Evolutionary conservation across 2,329 filamentous ascomycete genomes (phyloP).

Genomic region (Xylariaceae sp.): DNA sequence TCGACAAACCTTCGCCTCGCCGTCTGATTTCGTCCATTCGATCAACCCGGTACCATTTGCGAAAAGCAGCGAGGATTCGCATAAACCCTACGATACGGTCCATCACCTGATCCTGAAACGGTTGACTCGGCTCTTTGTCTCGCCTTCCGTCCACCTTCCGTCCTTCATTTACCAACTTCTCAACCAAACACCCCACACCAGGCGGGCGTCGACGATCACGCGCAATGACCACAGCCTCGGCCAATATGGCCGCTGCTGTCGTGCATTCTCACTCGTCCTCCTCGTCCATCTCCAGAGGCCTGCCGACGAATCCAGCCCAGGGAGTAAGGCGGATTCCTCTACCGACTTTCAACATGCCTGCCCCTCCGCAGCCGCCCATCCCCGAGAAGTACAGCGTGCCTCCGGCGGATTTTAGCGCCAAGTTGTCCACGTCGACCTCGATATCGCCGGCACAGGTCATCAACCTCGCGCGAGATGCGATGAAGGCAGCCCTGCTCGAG

Average conservation of each 20-base stretch:
- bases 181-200: background rate
- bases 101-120: conserved; percentile 19
- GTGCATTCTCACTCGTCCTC: conserved; percentile 26
- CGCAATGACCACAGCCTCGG: conserved; percentile 27
- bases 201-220: conserved; percentile 1
- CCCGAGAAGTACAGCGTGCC: conserved; percentile 41
- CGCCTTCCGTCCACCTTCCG: conserved; percentile 10
- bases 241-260: conserved; percentile 28
- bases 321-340: conserved; percentile 26
- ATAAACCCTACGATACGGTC: too few relatives aligned
- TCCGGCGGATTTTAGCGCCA: conserved; percentile 33
- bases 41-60: conserved; percentile 11
- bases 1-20: conserved; percentile 7
- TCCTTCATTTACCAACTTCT: background rate
- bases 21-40: conserved; percentile 14
- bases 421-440: conserved; percentile 44
- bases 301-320: conserved; percentile 25
- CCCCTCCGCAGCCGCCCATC: conserved; percentile 41
- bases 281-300: conserved; percentile 25
- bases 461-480: conserved; percentile 58
- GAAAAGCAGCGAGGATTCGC: conserved; percentile 15
- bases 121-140: conserved; percentile 16
- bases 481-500: conserved; percentile 61
- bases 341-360: conserved; percentile 33
- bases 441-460: conserved; percentile 61